phyloP scores from a whole-genome alignment of 2,329 filamentous ascomycete genomes.

The Neophaeococcomyces mojaviensis region DNA sequence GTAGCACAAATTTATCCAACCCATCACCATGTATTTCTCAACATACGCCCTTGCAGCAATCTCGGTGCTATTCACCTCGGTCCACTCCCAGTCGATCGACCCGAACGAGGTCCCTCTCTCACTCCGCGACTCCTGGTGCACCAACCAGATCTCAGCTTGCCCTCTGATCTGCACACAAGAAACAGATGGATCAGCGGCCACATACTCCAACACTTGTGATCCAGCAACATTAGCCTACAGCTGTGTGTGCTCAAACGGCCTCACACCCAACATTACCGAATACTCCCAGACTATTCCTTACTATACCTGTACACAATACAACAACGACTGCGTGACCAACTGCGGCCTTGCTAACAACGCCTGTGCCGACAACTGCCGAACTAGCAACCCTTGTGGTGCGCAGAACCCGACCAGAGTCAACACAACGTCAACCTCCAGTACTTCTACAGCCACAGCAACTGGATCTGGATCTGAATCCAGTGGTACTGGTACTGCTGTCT shows the following conservation, averaged over 20 bases:
- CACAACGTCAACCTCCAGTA: conserved; percentile 35
- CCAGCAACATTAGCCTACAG: conserved; percentile 44
- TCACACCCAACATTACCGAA: conserved; percentile 51
- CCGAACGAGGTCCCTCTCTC: conserved; percentile 28
- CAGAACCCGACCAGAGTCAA: conserved; percentile 49
- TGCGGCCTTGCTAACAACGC: conserved; percentile 40
- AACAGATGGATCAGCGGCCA: conserved; percentile 28
- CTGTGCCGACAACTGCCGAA: conserved; percentile 46
- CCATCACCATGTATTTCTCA: conserved; percentile 18
- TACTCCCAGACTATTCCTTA: conserved; percentile 58
- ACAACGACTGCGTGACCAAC: conserved; percentile 47
- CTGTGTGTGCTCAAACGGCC: conserved; percentile 50
- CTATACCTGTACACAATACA: conserved; percentile 52
- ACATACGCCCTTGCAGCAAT: conserved; percentile 24
- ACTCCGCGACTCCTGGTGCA: conserved; percentile 34
- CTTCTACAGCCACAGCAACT: conserved; percentile 28
- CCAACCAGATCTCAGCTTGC: conserved; percentile 34
- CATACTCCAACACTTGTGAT: conserved; percentile 34
- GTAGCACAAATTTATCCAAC: not conserved
- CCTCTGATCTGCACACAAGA: conserved; percentile 40
- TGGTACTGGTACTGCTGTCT: conserved; percentile 30
- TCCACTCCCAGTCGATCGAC: conserved; percentile 32
- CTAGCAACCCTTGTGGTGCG: conserved; percentile 55
- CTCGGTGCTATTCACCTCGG: conserved; percentile 29
- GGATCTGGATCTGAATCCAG: conserved; percentile 28